Evolutionary conservation across 441 rosid species (phyloP).

Genomic region (Brassica balearica): DNA sequence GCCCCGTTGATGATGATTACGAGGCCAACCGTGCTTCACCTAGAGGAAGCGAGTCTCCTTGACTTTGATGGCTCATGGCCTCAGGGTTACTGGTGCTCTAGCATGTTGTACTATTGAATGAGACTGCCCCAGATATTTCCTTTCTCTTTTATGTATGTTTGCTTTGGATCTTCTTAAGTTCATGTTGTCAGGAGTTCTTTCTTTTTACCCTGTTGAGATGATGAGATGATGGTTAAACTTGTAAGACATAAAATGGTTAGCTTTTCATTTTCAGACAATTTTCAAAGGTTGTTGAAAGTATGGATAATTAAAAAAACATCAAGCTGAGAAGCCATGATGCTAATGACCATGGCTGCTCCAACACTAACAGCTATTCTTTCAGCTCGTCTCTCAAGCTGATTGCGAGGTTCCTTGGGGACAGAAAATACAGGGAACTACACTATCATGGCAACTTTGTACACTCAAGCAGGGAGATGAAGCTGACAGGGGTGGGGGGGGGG

Average conservation of each 20-base stretch:
- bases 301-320: background rate
- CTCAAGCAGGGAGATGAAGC: no score
- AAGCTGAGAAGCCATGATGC: conserved; percentile 39
- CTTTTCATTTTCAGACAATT: conserved; percentile 11
- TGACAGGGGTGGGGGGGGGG: no score
- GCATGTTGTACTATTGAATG: conserved; percentile 32
- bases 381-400: no score
- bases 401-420: no score
- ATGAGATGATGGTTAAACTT: background rate
- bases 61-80: conserved; percentile 27
- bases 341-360: no score
- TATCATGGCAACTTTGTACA: no score
- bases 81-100: conserved; percentile 7
- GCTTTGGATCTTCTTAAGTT: conserved; percentile 19
- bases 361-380: conserved; percentile 62
- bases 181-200: background rate
- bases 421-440: no score
- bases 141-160: conserved; percentile 3
- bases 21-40: conserved; percentile 40
- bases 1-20: conserved; percentile 56
- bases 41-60: conserved; percentile 65
- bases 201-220: background rate
- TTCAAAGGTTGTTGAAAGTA: conserved; percentile 12
- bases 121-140: background rate
- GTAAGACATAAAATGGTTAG: conserved; percentile 9